Conservation (phyloP, 2,329 filamentous ascomycete genomes). For the Dothiorella sarmentorum region DNA sequence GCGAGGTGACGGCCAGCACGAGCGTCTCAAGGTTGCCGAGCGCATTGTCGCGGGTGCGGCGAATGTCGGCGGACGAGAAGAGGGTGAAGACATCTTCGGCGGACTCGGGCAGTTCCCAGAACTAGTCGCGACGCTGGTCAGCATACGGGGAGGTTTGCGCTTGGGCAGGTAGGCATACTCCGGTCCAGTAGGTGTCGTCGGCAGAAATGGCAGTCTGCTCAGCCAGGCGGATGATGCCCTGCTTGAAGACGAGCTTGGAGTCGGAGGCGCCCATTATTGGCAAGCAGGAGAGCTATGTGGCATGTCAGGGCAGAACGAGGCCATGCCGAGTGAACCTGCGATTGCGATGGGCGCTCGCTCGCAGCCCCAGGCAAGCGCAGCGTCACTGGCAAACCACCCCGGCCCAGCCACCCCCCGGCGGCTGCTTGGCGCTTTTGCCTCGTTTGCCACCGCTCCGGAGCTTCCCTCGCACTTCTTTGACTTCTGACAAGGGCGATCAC, state of each 20-base stretch:
- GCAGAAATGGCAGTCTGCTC: constrained; percentile 83
- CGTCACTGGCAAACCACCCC: constrained; percentile 24
- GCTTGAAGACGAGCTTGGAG: constrained; percentile 98
- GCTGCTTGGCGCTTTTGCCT: background rate
- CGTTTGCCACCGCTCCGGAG: constrained; percentile 8
- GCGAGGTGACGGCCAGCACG: constrained; percentile 76
- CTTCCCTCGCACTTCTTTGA: background rate
- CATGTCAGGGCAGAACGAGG: constrained; percentile 7
- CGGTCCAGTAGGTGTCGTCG: constrained; percentile 89
- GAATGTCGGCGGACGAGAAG: constrained; percentile 76
- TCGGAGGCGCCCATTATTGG: constrained; percentile 88
- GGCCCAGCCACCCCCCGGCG: background rate
- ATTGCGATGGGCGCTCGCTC: constrained; percentile 4
- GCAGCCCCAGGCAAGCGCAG: constrained; percentile 7
- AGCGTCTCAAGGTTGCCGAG: constrained; percentile 88
- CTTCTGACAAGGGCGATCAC: background rate
- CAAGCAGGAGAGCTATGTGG: constrained; percentile 1
- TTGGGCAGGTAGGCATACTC: constrained; percentile 56
- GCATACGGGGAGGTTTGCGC: background rate
- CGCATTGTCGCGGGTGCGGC: constrained; percentile 79
- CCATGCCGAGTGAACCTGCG: constrained; percentile 14
- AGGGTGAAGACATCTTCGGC: constrained; percentile 95
- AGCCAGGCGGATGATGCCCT: constrained; percentile 95
- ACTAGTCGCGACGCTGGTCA: constrained; percentile 50
- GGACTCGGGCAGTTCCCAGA: constrained; percentile 95